phyloP scores from a whole-genome alignment of 345 rosid genomes.

The Syzygium aqueum region DNA sequence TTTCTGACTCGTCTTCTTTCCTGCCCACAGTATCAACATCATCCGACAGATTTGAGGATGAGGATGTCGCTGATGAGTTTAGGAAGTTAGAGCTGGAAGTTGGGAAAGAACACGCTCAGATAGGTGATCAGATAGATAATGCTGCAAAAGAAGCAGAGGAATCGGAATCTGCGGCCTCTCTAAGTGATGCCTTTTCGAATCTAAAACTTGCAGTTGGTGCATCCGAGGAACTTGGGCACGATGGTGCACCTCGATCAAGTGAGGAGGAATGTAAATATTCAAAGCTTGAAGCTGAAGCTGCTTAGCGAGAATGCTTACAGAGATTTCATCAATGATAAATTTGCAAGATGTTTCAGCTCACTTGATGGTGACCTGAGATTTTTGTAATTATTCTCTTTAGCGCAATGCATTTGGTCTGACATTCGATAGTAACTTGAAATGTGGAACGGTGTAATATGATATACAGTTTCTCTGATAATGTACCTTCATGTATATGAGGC shows the following conservation, averaged over 20 bases:
- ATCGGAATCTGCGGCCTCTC: slow-evolving; percentile 25
- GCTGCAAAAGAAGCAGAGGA: slow-evolving; percentile 9
- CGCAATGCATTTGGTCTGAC: neutral
- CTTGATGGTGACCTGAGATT: neutral
- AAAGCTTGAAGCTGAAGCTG: slow-evolving; percentile 1
- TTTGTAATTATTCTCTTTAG: neutral
- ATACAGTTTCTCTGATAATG: neutral
- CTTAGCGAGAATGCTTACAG: neutral
- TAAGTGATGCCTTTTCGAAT: slow-evolving; percentile 43
- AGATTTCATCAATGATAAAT: neutral
- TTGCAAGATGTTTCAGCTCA: neutral
- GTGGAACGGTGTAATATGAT: neutral
- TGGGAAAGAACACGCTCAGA: slow-evolving; percentile 23
- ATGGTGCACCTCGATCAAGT: neutral
- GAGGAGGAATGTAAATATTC: neutral
- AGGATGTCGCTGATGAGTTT: slow-evolving; percentile 69
- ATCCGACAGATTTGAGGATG: slow-evolving; percentile 46
- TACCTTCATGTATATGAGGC: neutral
- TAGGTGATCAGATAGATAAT: neutral
- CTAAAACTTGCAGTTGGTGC: slow-evolving; percentile 40
- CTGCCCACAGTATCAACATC: slow-evolving; percentile 36
- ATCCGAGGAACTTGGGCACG: neutral
- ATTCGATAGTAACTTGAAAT: neutral
- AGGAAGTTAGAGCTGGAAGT: slow-evolving; percentile 55
- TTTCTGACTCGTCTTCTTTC: neutral